phyloP scores from a whole-genome alignment of 2,329 filamentous ascomycete species.

The Diaporthe destruens region DNA sequence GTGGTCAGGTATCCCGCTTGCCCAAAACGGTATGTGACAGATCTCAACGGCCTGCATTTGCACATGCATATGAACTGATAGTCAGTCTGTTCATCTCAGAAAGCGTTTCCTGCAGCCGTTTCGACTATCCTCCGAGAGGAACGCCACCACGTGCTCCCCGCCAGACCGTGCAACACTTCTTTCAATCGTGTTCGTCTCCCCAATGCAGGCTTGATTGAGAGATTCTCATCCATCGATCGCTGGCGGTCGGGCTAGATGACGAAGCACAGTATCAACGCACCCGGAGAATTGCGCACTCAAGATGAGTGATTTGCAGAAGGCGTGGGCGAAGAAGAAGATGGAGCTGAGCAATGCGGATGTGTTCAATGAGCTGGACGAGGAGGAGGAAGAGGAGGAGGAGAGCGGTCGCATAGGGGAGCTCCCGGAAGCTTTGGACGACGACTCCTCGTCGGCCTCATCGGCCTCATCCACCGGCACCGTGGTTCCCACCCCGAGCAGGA shows the following conservation, averaged over 20 bases:
- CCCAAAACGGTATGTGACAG: constrained; percentile 3
- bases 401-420: constrained; percentile 57
- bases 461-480: constrained; percentile 94
- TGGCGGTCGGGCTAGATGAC: constrained; percentile 12
- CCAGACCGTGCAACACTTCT: not conserved
- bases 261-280: not conserved
- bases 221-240: constrained; percentile 5
- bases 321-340: constrained; percentile 83
- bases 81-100: not conserved
- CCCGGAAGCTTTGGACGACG: constrained; percentile 67
- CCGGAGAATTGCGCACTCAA: constrained; percentile 42
- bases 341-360: constrained; percentile 64
- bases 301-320: constrained; percentile 87
- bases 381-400: constrained; percentile 57
- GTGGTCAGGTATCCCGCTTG: constrained; percentile 6
- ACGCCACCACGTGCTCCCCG: constrained; percentile 4
- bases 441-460: constrained; percentile 84
- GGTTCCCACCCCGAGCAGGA: constrained; percentile 80
- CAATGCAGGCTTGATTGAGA: constrained; percentile 8
- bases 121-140: not conserved
- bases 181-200: not conserved
- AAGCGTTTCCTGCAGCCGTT: not conserved
- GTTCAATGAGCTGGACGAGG: constrained; percentile 67
- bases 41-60: constrained; percentile 16
- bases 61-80: constrained; percentile 8